Conservation (phyloP, 2,329 filamentous ascomycete genomes). For the Trichophyton equinum region DNA sequence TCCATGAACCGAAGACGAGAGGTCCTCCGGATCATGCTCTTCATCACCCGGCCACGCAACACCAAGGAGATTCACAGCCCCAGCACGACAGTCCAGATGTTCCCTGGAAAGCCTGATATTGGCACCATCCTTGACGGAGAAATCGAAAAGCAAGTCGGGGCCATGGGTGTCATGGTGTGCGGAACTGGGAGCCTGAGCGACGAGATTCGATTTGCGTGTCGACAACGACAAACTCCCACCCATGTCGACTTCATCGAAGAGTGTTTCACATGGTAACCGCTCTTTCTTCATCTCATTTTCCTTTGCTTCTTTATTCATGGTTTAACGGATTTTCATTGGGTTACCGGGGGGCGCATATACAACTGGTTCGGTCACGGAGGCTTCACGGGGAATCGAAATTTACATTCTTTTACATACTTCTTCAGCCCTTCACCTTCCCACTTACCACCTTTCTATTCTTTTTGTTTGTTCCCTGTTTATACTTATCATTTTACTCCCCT, state of each 20-base stretch:
- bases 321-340: neutral
- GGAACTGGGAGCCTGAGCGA: conserved; percentile 64
- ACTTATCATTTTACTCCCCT: neutral
- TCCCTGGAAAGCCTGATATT: conserved; percentile 76
- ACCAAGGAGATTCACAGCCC: conserved; percentile 68
- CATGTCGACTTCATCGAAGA: conserved; percentile 68
- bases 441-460: neutral
- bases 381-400: neutral
- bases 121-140: conserved; percentile 68
- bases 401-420: neutral
- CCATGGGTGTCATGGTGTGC: conserved; percentile 76
- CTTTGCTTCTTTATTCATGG: neutral
- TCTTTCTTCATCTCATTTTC: neutral
- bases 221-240: conserved; percentile 47
- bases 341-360: neutral
- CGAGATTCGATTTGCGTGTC: conserved; percentile 58
- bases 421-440: neutral
- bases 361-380: neutral
- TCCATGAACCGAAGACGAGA: conserved; percentile 69
- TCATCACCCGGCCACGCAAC: conserved; percentile 76
- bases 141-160: conserved; percentile 67
- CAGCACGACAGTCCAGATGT: conserved; percentile 76
- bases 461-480: neutral
- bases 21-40: conserved; percentile 73
- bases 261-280: conserved; percentile 45